These are phyloP conservation scores for Rhexocercosporidium sp. DNA, from an alignment of 2,329 filamentous ascomycete species.

Conservation along the genomic window DNA sequence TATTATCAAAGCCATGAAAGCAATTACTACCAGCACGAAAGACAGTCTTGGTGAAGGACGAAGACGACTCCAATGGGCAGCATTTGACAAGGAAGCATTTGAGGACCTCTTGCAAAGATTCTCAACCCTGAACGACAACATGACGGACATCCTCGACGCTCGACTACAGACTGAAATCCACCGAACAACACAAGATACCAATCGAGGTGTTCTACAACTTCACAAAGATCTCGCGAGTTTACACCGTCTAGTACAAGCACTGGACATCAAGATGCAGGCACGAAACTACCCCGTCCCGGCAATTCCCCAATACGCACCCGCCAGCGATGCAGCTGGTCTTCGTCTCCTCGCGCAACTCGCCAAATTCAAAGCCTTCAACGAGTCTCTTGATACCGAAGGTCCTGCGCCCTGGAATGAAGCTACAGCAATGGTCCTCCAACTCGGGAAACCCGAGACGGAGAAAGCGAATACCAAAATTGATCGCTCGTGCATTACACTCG, in stretches of 20 bases:
- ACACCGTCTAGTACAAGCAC: conserved; percentile 51
- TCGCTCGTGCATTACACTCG: neutral
- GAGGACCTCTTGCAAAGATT: conserved; percentile 52
- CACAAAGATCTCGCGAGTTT: conserved; percentile 54
- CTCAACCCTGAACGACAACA: conserved; percentile 52
- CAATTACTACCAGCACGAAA: conserved; percentile 46
- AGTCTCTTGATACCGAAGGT: conserved; percentile 48
- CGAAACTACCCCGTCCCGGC: conserved; percentile 22
- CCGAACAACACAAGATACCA: conserved; percentile 54
- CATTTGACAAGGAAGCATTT: conserved; percentile 53
- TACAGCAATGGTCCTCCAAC: conserved; percentile 47
- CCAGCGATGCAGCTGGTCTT: conserved; percentile 46
- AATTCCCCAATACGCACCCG: conserved; percentile 33
- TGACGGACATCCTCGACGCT: conserved; percentile 54
- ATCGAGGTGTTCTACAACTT: conserved; percentile 52
- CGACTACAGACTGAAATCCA: conserved; percentile 54
- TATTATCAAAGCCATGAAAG: conserved; percentile 51
- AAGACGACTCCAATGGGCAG: conserved; percentile 49
- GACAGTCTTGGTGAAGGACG: conserved; percentile 34
- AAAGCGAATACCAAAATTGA: conserved; percentile 11
- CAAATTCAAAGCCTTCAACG: conserved; percentile 58
- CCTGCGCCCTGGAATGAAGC: conserved; percentile 44
- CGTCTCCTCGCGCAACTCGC: conserved; percentile 51
- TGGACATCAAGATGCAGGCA: conserved; percentile 50
- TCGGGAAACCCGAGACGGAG: conserved; percentile 38